phyloP scores from a whole-genome alignment of 1,139 yeast species.

The Debaryomyces robertsiae region DNA sequence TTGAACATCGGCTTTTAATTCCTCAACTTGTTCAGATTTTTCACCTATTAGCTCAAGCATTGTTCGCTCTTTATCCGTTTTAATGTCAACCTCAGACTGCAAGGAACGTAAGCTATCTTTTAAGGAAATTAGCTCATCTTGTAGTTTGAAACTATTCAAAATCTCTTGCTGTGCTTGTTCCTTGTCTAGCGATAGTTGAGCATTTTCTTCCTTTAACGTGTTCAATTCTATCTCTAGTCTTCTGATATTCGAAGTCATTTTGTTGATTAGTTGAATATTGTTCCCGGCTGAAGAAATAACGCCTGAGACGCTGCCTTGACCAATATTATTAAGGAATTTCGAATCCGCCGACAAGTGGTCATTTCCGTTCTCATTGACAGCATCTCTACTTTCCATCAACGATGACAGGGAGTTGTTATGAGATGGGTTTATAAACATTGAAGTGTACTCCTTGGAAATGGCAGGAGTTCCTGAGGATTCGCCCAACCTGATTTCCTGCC shows the following conservation, averaged over 20 bases:
- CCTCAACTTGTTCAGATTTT: slow-evolving; percentile 83
- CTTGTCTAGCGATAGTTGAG: slow-evolving; percentile 56
- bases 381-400: slow-evolving; percentile 25
- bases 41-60: slow-evolving; percentile 83
- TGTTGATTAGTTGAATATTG: slow-evolving; percentile 65
- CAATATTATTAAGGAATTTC: slow-evolving; percentile 12
- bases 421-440: slow-evolving; percentile 19
- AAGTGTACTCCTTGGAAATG: slow-evolving; percentile 19
- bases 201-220: slow-evolving; percentile 65
- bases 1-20: slow-evolving; percentile 80
- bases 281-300: slow-evolving; percentile 19
- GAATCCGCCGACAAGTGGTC: slow-evolving; percentile 17
- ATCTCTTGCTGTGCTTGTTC: slow-evolving; percentile 70
- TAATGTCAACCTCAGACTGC: slow-evolving; percentile 36
- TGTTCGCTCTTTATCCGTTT: slow-evolving; percentile 53
- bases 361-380: slow-evolving; percentile 15
- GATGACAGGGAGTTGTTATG: slow-evolving; percentile 24
- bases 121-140: slow-evolving; percentile 50
- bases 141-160: slow-evolving; percentile 42
- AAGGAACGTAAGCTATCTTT: slow-evolving; percentile 38
- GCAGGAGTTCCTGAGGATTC: slow-evolving; percentile 40
- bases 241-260: slow-evolving; percentile 73
- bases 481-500: slow-evolving; percentile 31
- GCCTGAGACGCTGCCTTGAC: slow-evolving; percentile 17
- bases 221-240: slow-evolving; percentile 77